Evolutionary conservation across 2,329 filamentous ascomycete genomes (phyloP).

Genomic region (Fusarium devonianum): DNA sequence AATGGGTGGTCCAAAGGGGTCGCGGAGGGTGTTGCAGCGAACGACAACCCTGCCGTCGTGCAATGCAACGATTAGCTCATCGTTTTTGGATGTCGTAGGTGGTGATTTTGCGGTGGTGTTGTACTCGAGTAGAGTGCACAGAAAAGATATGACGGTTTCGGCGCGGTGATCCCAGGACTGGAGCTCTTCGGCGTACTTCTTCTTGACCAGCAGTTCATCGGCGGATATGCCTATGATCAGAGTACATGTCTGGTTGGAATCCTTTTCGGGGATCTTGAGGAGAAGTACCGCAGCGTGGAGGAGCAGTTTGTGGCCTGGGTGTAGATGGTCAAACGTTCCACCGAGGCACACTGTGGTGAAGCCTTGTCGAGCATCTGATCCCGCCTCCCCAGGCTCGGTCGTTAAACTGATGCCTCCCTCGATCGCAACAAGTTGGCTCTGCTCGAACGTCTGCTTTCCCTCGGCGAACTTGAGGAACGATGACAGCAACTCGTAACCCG

Average conservation of each 20-base stretch:
- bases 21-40: constrained; percentile 84
- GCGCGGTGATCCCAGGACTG: constrained; percentile 83
- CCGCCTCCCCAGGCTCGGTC: neutral
- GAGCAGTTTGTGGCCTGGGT: constrained; percentile 94
- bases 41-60: constrained; percentile 68
- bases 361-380: constrained; percentile 13
- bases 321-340: constrained; percentile 95
- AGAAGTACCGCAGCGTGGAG: constrained; percentile 85
- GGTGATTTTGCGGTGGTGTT: constrained; percentile 42
- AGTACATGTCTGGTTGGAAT: constrained; percentile 54
- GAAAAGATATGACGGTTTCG: constrained; percentile 72
- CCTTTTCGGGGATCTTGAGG: constrained; percentile 59
- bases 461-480: constrained; percentile 58
- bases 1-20: constrained; percentile 90
- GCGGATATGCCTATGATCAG: constrained; percentile 89
- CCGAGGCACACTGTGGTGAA: constrained; percentile 73
- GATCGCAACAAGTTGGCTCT: constrained; percentile 60
- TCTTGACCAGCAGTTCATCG: constrained; percentile 84
- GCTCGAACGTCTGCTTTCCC: constrained; percentile 54
- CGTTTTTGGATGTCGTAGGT: constrained; percentile 20
- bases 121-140: constrained; percentile 67
- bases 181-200: constrained; percentile 83
- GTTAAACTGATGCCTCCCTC: constrained; percentile 60
- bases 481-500: constrained; percentile 65
- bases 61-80: constrained; percentile 58